Evolutionary conservation across 345 rosid genomes (phyloP).

Genomic region (Arabidopsis thaliana): DNA sequence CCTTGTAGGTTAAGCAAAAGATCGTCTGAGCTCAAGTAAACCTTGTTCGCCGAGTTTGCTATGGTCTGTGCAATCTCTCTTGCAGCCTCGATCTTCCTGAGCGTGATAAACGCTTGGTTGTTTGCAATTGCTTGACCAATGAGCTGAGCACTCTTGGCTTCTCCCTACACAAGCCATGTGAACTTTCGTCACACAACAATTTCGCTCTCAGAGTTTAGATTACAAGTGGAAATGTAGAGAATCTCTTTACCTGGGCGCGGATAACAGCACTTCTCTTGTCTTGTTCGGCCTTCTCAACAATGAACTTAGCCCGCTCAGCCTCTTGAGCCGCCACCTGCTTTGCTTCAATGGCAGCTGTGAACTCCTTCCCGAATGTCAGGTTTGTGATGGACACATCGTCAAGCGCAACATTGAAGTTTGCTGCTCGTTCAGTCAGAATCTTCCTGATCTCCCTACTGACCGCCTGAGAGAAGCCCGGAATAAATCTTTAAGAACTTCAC

Average conservation of each 20-base stretch:
- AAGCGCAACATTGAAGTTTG: slow-evolving; percentile 70
- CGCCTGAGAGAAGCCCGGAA: slow-evolving; percentile 44
- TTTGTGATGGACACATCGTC: slow-evolving; percentile 91
- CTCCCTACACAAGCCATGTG: slow-evolving; percentile 59
- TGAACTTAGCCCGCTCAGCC: slow-evolving; percentile 91
- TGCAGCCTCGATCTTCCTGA: slow-evolving; percentile 90
- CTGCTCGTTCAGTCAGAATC: slow-evolving; percentile 80
- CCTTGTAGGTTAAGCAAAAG: slow-evolving; percentile 77
- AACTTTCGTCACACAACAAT: slow-evolving; percentile 21
- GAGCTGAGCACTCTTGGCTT: slow-evolving; percentile 89
- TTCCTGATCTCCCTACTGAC: slow-evolving; percentile 87
- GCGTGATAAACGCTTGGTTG: slow-evolving; percentile 85
- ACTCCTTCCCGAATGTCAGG: slow-evolving; percentile 92
- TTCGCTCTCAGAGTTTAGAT: neutral
- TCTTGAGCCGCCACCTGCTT: slow-evolving; percentile 97
- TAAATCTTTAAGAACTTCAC: neutral
- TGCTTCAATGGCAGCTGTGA: slow-evolving; percentile 93
- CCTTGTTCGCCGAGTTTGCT: slow-evolving; percentile 68
- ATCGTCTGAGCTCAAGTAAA: slow-evolving; percentile 70
- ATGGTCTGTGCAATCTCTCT: slow-evolving; percentile 89
- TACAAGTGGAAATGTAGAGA: neutral
- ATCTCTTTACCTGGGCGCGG: slow-evolving; percentile 73
- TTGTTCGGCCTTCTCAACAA: slow-evolving; percentile 94
- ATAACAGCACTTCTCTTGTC: slow-evolving; percentile 92
- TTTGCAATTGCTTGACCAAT: slow-evolving; percentile 92